Evolutionary conservation across 2,329 filamentous ascomycete species (phyloP).

Genomic region (Gnomoniopsis sp.): DNA sequence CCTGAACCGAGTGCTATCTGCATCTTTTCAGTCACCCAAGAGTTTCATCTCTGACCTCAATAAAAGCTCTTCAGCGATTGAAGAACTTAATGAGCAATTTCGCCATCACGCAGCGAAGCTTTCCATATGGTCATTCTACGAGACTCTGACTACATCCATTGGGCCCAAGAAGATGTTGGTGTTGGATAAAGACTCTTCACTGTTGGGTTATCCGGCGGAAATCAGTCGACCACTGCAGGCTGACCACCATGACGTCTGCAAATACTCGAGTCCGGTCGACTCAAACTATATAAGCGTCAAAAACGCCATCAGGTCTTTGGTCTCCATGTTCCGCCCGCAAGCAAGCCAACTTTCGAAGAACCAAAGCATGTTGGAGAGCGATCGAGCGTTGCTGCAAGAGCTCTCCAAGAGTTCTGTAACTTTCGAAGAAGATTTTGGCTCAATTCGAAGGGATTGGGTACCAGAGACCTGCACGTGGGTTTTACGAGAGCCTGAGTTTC

Average conservation of each 20-base stretch:
- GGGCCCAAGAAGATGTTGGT: slow-evolving; percentile 19
- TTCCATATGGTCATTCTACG: slow-evolving; percentile 33
- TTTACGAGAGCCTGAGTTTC: too few species aligned
- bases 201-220: slow-evolving; percentile 27
- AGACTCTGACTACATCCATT: slow-evolving; percentile 26
- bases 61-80: slow-evolving; percentile 20
- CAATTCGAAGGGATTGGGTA: too few species aligned
- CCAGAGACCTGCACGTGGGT: too few species aligned
- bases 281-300: slow-evolving; percentile 21
- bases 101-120: slow-evolving; percentile 26
- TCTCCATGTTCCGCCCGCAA: background rate
- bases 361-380: too few species aligned
- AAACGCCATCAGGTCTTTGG: slow-evolving; percentile 8
- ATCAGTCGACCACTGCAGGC: slow-evolving; percentile 23
- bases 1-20: slow-evolving; percentile 29
- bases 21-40: too few species aligned
- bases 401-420: too few species aligned
- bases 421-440: too few species aligned
- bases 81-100: slow-evolving; percentile 33
- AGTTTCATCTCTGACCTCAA: slow-evolving; percentile 27
- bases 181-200: slow-evolving; percentile 25
- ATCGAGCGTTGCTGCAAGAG: too few species aligned
- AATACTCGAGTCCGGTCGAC: slow-evolving; percentile 22
- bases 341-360: background rate
- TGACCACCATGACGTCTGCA: slow-evolving; percentile 29